Base-by-base conservation (phyloP, 176 grass and related monocot species). In the Hordeum marinum region DNA sequence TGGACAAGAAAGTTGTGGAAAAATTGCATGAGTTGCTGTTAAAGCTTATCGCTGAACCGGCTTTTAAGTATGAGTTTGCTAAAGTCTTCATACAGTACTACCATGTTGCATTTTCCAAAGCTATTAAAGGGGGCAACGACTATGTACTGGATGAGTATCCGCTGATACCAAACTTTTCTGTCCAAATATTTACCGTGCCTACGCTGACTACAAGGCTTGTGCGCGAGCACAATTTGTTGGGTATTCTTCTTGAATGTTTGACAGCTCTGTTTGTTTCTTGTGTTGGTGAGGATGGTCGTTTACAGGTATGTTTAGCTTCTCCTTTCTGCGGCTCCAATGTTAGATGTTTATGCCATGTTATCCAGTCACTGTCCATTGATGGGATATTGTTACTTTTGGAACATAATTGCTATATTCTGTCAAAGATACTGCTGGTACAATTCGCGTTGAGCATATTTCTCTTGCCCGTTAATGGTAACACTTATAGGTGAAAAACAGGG, bases 181-280 rank as follows among this genome's bases (percentile, higher is more conserved):
- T 99, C 76, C 97, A 99, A 89, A 96, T 99, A 89, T 99, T 99
- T 80, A 99, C 97, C 27, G 97, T 99, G 60, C 84, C 90, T 63
- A 84, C 82, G 14, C 65, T 99, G 76, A 94, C 92, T 64, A 55
- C 83, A 63, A 90, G 88, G 72, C 92, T 99, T 83, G 97, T 99
- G 34, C 84, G 76, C 0, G 97, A 99, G 60, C 86, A 92, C 63
- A 79, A 99, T 87, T 87, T 99, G 86, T 34, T 99, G 62, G 94
- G 89, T 37, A 83, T 83, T 73, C 71, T 99, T 70, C 68, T 94
- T 81, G 88, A 90, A 72, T 92, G 91, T 76, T 88, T 99, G 86
- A 92, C 70, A 40, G 88, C 91, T 82, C 84, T 96, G 39, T 91
- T 96, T 80, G 43, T 84, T 83, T 94, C 88, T 86, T 99, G 90